Evolutionary conservation across 1,284 basidiomycete genomes (phyloP).

Genomic region (Anthracocystis setariae): DNA sequence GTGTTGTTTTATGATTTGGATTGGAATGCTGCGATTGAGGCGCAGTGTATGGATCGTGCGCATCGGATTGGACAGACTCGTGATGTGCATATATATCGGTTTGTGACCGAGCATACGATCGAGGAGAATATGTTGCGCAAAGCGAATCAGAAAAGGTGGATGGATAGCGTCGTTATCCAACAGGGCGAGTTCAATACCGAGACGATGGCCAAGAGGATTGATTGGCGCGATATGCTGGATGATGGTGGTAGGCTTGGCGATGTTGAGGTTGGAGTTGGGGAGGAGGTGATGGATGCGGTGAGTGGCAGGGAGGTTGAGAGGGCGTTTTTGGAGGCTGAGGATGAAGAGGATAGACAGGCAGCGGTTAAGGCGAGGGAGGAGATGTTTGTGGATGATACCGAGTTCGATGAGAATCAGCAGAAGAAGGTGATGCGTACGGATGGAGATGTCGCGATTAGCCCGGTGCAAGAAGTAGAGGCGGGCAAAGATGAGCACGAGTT

Average conservation of each 20-base stretch:
- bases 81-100: slow-evolving; percentile 96
- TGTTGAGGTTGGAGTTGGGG: slow-evolving; percentile 61
- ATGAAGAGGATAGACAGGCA: slow-evolving; percentile 83
- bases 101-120: slow-evolving; percentile 89
- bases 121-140: slow-evolving; percentile 96
- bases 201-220: slow-evolving; percentile 64
- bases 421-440: background rate
- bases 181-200: slow-evolving; percentile 83
- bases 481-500: slow-evolving; percentile 68
- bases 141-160: slow-evolving; percentile 91
- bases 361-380: slow-evolving; percentile 84
- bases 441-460: background rate
- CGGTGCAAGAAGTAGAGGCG: slow-evolving; percentile 69
- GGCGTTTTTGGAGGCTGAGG: slow-evolving; percentile 86
- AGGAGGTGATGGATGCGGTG: slow-evolving; percentile 54
- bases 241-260: slow-evolving; percentile 64
- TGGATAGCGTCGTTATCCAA: slow-evolving; percentile 93
- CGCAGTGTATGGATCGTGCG: slow-evolving; percentile 94
- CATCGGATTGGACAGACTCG: slow-evolving; percentile 96
- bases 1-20: slow-evolving; percentile 97
- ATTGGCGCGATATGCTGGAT: slow-evolving; percentile 87
- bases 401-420: slow-evolving; percentile 32
- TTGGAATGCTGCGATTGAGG: slow-evolving; percentile 97
- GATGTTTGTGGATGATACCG: slow-evolving; percentile 78
- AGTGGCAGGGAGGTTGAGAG: slow-evolving; percentile 72